Evolutionary conservation across 2,329 filamentous ascomycete genomes (phyloP).

Genomic region (Penicillium paneum): DNA sequence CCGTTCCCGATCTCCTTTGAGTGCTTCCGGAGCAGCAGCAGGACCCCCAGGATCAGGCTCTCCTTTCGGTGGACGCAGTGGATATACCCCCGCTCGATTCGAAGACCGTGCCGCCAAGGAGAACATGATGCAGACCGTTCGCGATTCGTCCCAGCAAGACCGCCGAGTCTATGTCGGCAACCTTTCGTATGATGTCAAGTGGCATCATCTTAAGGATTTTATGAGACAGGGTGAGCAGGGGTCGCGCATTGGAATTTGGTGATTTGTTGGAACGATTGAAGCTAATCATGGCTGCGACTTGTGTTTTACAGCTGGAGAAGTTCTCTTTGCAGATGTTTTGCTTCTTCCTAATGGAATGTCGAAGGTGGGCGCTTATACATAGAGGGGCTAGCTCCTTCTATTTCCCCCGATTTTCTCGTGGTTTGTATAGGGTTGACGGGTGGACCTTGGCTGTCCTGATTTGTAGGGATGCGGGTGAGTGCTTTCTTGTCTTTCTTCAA

Average conservation of each 20-base stretch:
- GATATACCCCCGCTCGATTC: constrained; percentile 66
- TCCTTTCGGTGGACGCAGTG: constrained; percentile 57
- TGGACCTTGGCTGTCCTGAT: constrained; percentile 83
- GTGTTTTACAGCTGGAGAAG: constrained; percentile 77
- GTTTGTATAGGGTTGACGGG: constrained; percentile 91
- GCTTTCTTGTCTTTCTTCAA: background rate
- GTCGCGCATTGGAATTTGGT: constrained; percentile 22
- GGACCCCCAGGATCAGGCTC: constrained; percentile 60
- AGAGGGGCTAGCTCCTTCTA: constrained; percentile 75
- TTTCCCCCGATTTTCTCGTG: constrained; percentile 59
- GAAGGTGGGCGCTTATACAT: constrained; percentile 98
- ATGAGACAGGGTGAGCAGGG: constrained; percentile 90
- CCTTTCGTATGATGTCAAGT: constrained; percentile 98
- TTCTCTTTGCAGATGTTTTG: constrained; percentile 98
- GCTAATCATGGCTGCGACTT: constrained; percentile 16
- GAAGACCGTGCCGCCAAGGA: constrained; percentile 87
- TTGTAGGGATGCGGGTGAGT: constrained; percentile 99
- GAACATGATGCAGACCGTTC: constrained; percentile 92
- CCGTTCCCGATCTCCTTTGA: constrained; percentile 84
- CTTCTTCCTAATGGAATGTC: constrained; percentile 99
- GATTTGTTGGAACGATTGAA: constrained; percentile 14
- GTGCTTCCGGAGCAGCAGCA: constrained; percentile 64
- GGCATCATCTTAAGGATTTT: constrained; percentile 99
- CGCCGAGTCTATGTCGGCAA: constrained; percentile 99
- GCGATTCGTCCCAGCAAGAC: constrained; percentile 95